Base-by-base conservation (phyloP, 768 basidiomycete species). In the Porphyrellus cyaneotinctus region DNA sequence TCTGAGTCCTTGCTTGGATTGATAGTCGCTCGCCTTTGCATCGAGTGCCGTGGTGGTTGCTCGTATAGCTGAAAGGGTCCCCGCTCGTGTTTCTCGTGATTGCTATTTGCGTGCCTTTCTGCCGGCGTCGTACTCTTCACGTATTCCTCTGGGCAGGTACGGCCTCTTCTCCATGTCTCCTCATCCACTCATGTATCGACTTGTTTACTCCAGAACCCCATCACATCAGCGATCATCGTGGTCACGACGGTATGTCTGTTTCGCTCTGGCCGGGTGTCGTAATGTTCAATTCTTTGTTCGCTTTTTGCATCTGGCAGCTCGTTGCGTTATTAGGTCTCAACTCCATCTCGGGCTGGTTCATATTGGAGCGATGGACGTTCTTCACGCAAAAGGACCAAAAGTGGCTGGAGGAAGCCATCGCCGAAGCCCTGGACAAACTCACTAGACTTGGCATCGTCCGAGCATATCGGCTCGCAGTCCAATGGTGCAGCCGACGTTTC, bases 41-140 rank as follows among this genome's bases (percentile, higher is more conserved):
- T 47, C 73, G 77, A 31, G 78, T 80, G 13, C 79, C 78, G 6
- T 78, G 78, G 79, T 79, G 78, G 78, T 66, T 80, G 15, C 63
- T 79, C 20, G 84, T 87, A 58, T 91, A 86, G 87, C 89, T 91
- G 72, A 91, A 90, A 64, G 77, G 87, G 13, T 88, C 87, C 1
- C 88, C 89, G 10, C 75, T 91, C 31, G 84, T 90, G 49, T 89
- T 91, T 70, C 80, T 91, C 45, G 87, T 91, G 38, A 75, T 88
- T 57, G 88, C 89, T 23, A 88, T 91, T 23, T n/a, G 85, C 85
- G 11, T 86, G 85, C 65, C n/a, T 91, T 68, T 88, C 85, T 2
- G 77, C 86, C 30, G 88, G 88, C 1, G 74, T 91, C 14, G 82
- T 85, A 51, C 78, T 85, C 30, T 91, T 91, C 58, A 77, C 86